Evolutionary conservation across 495 filamentous ascomycete species (phyloP).

Genomic region (Copromyces sp.): DNA sequence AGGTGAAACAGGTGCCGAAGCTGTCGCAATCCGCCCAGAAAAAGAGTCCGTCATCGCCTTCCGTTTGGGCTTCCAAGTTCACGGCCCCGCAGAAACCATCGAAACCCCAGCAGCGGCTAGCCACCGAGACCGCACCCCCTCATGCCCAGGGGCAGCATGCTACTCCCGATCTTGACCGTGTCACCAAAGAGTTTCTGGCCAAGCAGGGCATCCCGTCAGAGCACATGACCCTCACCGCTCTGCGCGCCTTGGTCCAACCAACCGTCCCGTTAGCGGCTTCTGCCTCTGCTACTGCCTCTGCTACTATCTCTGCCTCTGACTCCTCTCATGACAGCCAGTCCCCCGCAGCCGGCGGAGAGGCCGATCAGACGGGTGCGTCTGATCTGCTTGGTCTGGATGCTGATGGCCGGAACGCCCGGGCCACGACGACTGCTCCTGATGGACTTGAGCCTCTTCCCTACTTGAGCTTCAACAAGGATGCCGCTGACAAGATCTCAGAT

Average conservation of each 20-base stretch:
- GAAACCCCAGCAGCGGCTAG: background rate
- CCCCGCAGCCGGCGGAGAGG: slow-evolving; percentile 4
- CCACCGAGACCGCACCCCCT: background rate
- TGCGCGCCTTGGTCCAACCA: slow-evolving; percentile 18
- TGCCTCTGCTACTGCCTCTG: background rate
- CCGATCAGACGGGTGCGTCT: slow-evolving; percentile 9
- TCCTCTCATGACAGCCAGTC: slow-evolving; percentile 6
- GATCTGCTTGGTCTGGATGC: slow-evolving; percentile 22
- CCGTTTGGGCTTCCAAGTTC: background rate
- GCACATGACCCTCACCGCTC: slow-evolving; percentile 19
- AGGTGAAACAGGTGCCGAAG: slow-evolving; percentile 12
- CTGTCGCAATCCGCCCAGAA: background rate
- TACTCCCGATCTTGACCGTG: slow-evolving; percentile 18
- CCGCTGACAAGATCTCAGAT: slow-evolving; percentile 37
- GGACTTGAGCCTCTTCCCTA: background rate
- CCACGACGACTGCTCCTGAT: background rate
- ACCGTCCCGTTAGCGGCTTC: slow-evolving; percentile 10
- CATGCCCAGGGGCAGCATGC: slow-evolving; percentile 5
- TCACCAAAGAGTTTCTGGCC: slow-evolving; percentile 20
- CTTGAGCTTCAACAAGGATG: slow-evolving; percentile 11
- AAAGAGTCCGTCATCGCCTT: background rate
- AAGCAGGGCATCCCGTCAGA: slow-evolving; percentile 24
- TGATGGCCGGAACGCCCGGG: slow-evolving; percentile 7
- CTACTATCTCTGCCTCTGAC: background rate
- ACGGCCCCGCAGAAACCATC: background rate